A percentile compares a stretch with the other conserved stretches of the same genome.
phyloP scores from a whole-genome alignment of 2,329 filamentous ascomycete genomes.

The Amauroascus niger region DNA sequence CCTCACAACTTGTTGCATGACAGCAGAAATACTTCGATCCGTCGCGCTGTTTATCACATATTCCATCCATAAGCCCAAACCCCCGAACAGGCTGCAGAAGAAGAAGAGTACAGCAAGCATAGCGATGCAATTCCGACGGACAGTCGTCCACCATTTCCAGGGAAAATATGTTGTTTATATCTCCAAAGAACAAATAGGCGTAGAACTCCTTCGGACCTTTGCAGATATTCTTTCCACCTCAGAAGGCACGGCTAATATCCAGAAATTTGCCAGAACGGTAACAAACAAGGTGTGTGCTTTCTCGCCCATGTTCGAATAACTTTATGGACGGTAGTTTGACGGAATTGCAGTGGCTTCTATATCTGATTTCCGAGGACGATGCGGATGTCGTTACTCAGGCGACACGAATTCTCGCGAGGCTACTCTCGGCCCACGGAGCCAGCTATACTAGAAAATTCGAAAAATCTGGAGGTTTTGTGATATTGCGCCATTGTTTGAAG shows the following conservation, averaged over 20 bases:
- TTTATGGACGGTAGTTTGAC: background rate
- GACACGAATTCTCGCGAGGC: slow-evolving; percentile 69
- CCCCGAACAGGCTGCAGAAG: slow-evolving; percentile 31
- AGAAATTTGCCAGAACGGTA: slow-evolving; percentile 85
- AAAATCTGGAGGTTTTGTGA: slow-evolving; percentile 78
- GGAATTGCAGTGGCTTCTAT: slow-evolving; percentile 65
- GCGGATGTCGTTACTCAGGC: slow-evolving; percentile 72
- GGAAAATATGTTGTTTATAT: slow-evolving; percentile 28
- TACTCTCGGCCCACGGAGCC: slow-evolving; percentile 72
- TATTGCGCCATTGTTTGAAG: slow-evolving; percentile 72
- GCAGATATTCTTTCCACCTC: slow-evolving; percentile 66
- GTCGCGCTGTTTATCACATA: slow-evolving; percentile 90
- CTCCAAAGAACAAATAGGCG: slow-evolving; percentile 60
- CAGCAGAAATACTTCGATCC: slow-evolving; percentile 73
- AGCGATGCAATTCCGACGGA: slow-evolving; percentile 24
- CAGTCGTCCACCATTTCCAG: slow-evolving; percentile 35
- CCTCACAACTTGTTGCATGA: slow-evolving; percentile 70
- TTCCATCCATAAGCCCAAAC: slow-evolving; percentile 60
- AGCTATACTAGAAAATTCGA: slow-evolving; percentile 78
- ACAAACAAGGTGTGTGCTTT: slow-evolving; percentile 68
- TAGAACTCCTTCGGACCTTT: slow-evolving; percentile 67
- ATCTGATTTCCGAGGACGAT: slow-evolving; percentile 79
- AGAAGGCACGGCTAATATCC: slow-evolving; percentile 57
- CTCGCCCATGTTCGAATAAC: slow-evolving; percentile 24
- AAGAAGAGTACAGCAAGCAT: slow-evolving; percentile 37